Conservation (phyloP, 805 yeast species). For the Hermanozyma aechmeae region DNA sequence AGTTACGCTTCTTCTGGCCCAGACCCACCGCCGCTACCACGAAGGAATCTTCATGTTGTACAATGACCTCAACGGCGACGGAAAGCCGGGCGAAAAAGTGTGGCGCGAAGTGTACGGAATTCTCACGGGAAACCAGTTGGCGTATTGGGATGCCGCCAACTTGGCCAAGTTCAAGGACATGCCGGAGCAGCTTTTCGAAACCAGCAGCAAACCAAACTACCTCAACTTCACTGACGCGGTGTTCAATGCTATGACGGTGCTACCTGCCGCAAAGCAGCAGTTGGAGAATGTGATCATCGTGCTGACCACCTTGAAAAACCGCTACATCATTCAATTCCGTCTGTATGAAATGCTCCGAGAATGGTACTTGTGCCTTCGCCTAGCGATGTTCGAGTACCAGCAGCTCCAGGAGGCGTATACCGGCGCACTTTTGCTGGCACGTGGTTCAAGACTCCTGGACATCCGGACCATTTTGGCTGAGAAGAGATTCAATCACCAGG, state of each 20-base stretch:
- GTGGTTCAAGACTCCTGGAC: constrained; percentile 82
- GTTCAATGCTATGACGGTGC: constrained; percentile 57
- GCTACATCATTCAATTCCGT: constrained; percentile 74
- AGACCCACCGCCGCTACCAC: constrained; percentile 61
- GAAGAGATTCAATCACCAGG: constrained; percentile 79
- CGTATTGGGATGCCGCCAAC: constrained; percentile 80
- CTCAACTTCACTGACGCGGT: constrained; percentile 87
- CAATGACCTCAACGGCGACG: constrained; percentile 73
- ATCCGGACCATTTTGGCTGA: constrained; percentile 79
- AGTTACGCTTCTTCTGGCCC: constrained; percentile 65
- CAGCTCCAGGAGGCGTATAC: constrained; percentile 92
- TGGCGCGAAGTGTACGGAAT: constrained; percentile 95
- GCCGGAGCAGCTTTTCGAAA: constrained; percentile 45
- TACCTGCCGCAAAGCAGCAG: constrained; percentile 57
- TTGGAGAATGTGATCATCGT: constrained; percentile 75
- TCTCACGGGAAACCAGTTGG: constrained; percentile 81
- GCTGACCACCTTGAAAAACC: constrained; percentile 84
- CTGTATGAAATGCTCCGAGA: constrained; percentile 51
- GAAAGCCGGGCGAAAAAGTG: constrained; percentile 70
- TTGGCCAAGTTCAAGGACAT: constrained; percentile 44
- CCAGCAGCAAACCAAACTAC: constrained; percentile 73
- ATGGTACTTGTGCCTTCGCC: constrained; percentile 81
- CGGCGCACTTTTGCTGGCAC: constrained; percentile 85
- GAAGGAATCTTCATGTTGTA: constrained; percentile 72
- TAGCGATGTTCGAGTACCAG: constrained; percentile 72